A percentile compares a stretch with the other conserved stretches of the same genome.
These are phyloP conservation scores for Ceratobasidium sp. DNA, from an alignment of 1,284 basidiomycete species.

Conservation along the genomic window DNA sequence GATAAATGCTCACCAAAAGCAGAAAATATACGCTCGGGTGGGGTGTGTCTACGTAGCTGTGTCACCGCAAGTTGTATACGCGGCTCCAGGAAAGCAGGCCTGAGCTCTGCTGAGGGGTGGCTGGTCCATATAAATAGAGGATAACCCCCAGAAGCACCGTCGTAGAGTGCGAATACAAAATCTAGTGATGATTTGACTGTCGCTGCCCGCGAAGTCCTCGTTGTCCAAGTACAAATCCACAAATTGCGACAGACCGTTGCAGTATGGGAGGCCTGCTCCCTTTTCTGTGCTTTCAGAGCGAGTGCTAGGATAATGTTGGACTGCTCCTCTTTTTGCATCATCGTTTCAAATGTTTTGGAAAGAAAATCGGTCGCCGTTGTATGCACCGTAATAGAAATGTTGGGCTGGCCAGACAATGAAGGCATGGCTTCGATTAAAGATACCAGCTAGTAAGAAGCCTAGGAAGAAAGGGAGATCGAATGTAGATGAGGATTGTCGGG, in stretches of 20 bases:
- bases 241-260: constrained; percentile 46
- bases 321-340: constrained; percentile 52
- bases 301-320: constrained; percentile 65
- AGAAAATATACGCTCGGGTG: constrained; percentile 64
- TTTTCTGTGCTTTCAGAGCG: constrained; percentile 48
- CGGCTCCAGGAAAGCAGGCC: constrained; percentile 48
- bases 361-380: constrained; percentile 54
- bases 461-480: neutral
- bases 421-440: constrained; percentile 26
- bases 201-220: constrained; percentile 6
- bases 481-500: neutral
- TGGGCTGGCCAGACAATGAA: constrained; percentile 25
- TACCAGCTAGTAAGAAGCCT: neutral
- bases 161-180: constrained; percentile 65
- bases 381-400: constrained; percentile 55
- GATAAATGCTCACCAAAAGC: constrained; percentile 57
- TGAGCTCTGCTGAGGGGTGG: constrained; percentile 48
- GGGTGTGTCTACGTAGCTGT: constrained; percentile 50
- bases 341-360: constrained; percentile 22
- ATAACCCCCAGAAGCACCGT: constrained; percentile 60
- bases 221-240: constrained; percentile 56
- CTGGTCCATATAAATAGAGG: constrained; percentile 63
- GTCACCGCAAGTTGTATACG: constrained; percentile 50
- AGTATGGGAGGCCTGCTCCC: constrained; percentile 39
- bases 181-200: constrained; percentile 49